These are phyloP conservation scores for Lentinula sp. DNA, from an alignment of 768 basidiomycete genomes.

Conservation along the genomic window DNA sequence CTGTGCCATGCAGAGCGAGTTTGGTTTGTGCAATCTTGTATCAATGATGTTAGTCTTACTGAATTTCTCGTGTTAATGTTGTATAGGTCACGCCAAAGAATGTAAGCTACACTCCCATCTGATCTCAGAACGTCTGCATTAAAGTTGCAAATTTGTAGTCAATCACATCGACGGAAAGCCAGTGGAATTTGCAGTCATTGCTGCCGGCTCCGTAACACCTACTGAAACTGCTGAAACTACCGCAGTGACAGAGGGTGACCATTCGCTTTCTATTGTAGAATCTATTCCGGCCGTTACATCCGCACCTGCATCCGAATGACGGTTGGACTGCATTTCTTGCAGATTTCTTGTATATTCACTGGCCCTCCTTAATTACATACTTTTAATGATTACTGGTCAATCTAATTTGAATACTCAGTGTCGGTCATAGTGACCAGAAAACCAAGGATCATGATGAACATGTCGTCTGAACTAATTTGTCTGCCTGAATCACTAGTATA, in stretches of 20 bases:
- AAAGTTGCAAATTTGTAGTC: constrained; percentile 17
- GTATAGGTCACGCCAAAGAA: constrained; percentile 65
- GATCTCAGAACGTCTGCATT: constrained; percentile 4
- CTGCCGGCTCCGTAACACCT: background rate
- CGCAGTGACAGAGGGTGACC: background rate
- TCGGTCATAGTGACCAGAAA: too few relatives aligned
- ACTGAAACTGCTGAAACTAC: background rate
- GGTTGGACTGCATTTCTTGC: background rate
- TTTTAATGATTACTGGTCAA: background rate
- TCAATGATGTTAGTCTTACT: background rate
- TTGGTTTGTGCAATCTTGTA: constrained; percentile 38
- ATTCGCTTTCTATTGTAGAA: background rate
- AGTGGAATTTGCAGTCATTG: background rate
- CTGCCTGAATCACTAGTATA: too few relatives aligned
- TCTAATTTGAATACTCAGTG: background rate
- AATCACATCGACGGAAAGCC: constrained; percentile 29
- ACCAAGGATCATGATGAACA: too few relatives aligned
- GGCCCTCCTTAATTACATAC: too few relatives aligned
- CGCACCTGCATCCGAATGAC: background rate
- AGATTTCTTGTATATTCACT: background rate
- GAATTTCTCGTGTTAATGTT: constrained; percentile 6
- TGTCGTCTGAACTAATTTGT: too few relatives aligned
- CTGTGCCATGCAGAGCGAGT: constrained; percentile 61
- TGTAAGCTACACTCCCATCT: constrained; percentile 39
- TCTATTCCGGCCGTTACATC: background rate